Evolutionary conservation across 2,329 filamentous ascomycete genomes (phyloP).

Genomic region (Cladosporium phlei): DNA sequence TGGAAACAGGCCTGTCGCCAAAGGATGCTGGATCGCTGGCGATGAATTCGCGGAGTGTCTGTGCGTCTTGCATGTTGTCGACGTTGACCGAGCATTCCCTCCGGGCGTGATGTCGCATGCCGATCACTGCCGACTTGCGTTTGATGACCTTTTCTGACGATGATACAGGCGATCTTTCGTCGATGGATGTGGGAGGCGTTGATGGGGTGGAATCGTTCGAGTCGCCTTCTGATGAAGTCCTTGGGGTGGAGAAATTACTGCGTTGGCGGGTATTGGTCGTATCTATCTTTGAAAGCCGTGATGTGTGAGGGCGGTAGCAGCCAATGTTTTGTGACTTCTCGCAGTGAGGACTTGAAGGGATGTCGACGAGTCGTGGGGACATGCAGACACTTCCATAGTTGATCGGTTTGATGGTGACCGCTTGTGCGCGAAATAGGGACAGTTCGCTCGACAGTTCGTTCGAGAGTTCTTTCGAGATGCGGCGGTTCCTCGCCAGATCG

Average conservation of each 20-base stretch:
- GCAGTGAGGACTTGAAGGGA: slow-evolving; percentile 8
- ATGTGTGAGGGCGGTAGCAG: neutral
- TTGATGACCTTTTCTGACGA: slow-evolving; percentile 2
- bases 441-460: no score
- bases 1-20: neutral
- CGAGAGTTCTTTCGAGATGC: no score
- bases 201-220: slow-evolving; percentile 8
- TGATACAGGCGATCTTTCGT: slow-evolving; percentile 8
- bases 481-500: slow-evolving; percentile 4
- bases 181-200: slow-evolving; percentile 12
- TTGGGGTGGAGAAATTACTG: slow-evolving; percentile 2
- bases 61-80: neutral
- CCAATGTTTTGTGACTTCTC: neutral
- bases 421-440: neutral
- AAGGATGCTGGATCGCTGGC: neutral
- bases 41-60: slow-evolving; percentile 8
- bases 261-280: slow-evolving; percentile 1
- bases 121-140: slow-evolving; percentile 9
- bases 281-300: slow-evolving; percentile 1
- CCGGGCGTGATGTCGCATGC: slow-evolving; percentile 2
- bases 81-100: neutral
- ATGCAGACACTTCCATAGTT: slow-evolving; percentile 3
- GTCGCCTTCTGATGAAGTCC: slow-evolving; percentile 1
- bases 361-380: slow-evolving; percentile 11
- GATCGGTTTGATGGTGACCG: slow-evolving; percentile 4